These are phyloP conservation scores for Aspergillus ibericus DNA, from an alignment of 2,329 filamentous ascomycete genomes.

Conservation along the genomic window DNA sequence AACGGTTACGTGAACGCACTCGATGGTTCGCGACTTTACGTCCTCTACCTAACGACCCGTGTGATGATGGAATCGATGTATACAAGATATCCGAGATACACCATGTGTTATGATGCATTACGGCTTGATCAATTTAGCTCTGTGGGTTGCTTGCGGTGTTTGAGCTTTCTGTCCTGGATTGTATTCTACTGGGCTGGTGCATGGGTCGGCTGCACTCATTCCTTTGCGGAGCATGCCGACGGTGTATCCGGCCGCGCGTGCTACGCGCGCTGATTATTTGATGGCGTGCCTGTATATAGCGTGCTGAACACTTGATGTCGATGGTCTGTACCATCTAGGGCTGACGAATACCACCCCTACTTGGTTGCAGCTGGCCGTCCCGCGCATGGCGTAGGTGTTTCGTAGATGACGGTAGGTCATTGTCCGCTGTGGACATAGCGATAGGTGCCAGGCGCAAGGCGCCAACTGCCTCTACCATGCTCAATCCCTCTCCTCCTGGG, in stretches of 20 bases:
- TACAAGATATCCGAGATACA: slow-evolving; percentile 18
- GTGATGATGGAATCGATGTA: slow-evolving; percentile 11
- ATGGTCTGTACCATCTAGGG: not conserved
- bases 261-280: not conserved
- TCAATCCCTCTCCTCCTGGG: slow-evolving; percentile 6
- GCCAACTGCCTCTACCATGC: too few relatives aligned
- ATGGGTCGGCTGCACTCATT: not conserved
- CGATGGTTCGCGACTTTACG: not conserved
- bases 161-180: slow-evolving; percentile 7
- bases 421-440: not conserved
- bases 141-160: slow-evolving; percentile 8
- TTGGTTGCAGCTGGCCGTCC: not conserved
- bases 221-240: not conserved
- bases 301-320: not conserved
- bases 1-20: slow-evolving; percentile 50
- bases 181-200: slow-evolving; percentile 13
- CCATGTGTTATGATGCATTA: slow-evolving; percentile 16
- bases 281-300: slow-evolving; percentile 2
- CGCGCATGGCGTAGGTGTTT: not conserved
- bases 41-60: not conserved
- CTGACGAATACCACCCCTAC: not conserved
- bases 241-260: not conserved
- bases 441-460: too few relatives aligned
- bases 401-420: not conserved
- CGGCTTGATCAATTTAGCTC: slow-evolving; percentile 6